Evolutionary conservation across 1,284 basidiomycete species (phyloP).

Genomic region (Bjerkandera adusta): DNA sequence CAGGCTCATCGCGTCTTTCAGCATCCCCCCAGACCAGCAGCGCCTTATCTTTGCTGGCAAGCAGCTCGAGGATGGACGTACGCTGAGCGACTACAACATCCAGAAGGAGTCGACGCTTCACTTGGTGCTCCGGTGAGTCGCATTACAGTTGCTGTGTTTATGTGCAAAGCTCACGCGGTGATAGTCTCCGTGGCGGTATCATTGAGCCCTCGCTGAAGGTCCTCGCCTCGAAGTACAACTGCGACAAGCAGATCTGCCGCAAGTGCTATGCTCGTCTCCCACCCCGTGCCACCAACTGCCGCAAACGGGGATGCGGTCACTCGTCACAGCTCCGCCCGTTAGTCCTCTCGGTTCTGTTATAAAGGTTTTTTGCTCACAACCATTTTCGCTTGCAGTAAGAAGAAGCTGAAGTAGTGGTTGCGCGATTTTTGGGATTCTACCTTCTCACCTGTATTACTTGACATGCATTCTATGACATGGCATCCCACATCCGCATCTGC

Average conservation of each 20-base stretch:
- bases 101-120: constrained; percentile 99
- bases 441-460: constrained; percentile 9
- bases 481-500: too few relatives aligned
- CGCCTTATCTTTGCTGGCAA: constrained; percentile 94
- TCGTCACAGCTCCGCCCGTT: constrained; percentile 95
- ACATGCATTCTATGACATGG: constrained; percentile 12
- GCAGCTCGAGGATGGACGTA: constrained; percentile 96
- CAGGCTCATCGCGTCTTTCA: constrained; percentile 26
- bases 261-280: constrained; percentile 99
- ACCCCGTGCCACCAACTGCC: constrained; percentile 98
- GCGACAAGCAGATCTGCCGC: constrained; percentile 98
- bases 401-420: constrained; percentile 90
- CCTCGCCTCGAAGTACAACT: constrained; percentile 95
- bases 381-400: constrained; percentile 55
- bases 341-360: constrained; percentile 32
- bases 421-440: constrained; percentile 2
- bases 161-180: neutral
- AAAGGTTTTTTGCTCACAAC: neutral
- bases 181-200: constrained; percentile 95
- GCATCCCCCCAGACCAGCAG: constrained; percentile 92
- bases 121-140: constrained; percentile 88
- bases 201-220: constrained; percentile 99
- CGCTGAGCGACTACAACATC: constrained; percentile 95
- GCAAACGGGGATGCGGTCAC: constrained; percentile 90
- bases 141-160: constrained; percentile 4